Conservation (phyloP, 2,329 filamentous ascomycete species). For the Lasiodiplodia theobromae region DNA sequence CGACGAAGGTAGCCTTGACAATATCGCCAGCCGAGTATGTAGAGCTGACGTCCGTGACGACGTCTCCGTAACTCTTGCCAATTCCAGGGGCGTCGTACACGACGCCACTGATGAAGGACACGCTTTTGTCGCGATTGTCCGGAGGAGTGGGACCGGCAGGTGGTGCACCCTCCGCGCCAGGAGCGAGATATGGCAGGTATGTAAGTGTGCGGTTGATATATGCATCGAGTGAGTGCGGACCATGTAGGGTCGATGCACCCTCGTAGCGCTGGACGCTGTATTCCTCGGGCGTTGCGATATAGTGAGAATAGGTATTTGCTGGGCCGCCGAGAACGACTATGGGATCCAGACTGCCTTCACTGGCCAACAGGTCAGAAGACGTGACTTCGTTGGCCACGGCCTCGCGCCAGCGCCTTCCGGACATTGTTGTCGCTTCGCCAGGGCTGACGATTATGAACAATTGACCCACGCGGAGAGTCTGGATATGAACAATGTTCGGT, state of each 20-base stretch:
- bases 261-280: constrained; percentile 89
- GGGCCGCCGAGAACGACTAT: constrained; percentile 87
- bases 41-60: constrained; percentile 62
- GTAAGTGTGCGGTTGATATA: constrained; percentile 87
- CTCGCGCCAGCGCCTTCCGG: constrained; percentile 83
- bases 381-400: constrained; percentile 62
- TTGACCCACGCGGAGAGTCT: constrained; percentile 83
- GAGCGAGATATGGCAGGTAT: constrained; percentile 71
- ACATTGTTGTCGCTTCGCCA: constrained; percentile 92
- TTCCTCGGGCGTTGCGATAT: constrained; percentile 80
- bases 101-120: constrained; percentile 82
- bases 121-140: constrained; percentile 76
- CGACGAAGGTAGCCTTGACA: constrained; percentile 76
- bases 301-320: constrained; percentile 89
- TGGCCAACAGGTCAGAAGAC: constrained; percentile 17
- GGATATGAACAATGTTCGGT: constrained; percentile 90
- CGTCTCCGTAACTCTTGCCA: constrained; percentile 74
- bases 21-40: constrained; percentile 67
- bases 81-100: constrained; percentile 73
- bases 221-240: constrained; percentile 80
- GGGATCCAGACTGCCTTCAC: constrained; percentile 21
- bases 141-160: constrained; percentile 71
- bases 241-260: constrained; percentile 90
- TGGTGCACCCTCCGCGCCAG: constrained; percentile 38
- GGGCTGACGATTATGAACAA: constrained; percentile 84